phyloP scores from a whole-genome alignment of 2,329 filamentous ascomycete species.

The Aureobasidium mangrovei region DNA sequence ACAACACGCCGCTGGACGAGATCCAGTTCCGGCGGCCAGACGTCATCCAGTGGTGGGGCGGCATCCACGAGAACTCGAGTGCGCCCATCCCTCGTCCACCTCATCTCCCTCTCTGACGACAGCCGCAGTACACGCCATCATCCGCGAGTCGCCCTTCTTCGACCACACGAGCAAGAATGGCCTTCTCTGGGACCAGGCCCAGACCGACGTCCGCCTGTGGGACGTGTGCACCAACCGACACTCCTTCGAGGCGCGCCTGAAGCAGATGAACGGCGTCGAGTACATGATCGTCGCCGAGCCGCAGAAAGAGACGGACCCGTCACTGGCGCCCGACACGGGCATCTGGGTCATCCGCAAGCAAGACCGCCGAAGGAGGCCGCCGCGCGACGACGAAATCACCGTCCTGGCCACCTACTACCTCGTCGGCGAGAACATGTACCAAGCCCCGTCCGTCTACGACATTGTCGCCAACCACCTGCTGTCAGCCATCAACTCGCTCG shows the following conservation, averaged over 20 bases:
- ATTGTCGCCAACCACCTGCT: conserved; percentile 45
- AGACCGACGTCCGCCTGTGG: conserved; percentile 40
- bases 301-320: conserved; percentile 32
- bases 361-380: conserved; percentile 36
- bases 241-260: conserved; percentile 47
- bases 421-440: conserved; percentile 51
- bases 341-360: conserved; percentile 55
- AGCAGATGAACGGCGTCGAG: conserved; percentile 48
- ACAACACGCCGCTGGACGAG: conserved; percentile 16
- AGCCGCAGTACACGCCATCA: conserved; percentile 47
- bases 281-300: conserved; percentile 53
- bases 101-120: background rate
- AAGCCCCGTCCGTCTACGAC: conserved; percentile 53
- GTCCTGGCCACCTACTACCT: conserved; percentile 52
- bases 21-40: conserved; percentile 15
- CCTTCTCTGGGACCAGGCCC: conserved; percentile 44
- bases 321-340: conserved; percentile 31
- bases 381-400: conserved; percentile 40
- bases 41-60: conserved; percentile 15
- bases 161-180: conserved; percentile 53
- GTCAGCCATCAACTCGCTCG: conserved; percentile 46
- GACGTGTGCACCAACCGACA: conserved; percentile 46
- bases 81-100: background rate
- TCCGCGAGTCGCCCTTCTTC: conserved; percentile 55
- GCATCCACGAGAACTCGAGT: conserved; percentile 15